Conservation (phyloP, 371 early-diverging fungal genomes). For the Saksenaea vasiformis region DNA sequence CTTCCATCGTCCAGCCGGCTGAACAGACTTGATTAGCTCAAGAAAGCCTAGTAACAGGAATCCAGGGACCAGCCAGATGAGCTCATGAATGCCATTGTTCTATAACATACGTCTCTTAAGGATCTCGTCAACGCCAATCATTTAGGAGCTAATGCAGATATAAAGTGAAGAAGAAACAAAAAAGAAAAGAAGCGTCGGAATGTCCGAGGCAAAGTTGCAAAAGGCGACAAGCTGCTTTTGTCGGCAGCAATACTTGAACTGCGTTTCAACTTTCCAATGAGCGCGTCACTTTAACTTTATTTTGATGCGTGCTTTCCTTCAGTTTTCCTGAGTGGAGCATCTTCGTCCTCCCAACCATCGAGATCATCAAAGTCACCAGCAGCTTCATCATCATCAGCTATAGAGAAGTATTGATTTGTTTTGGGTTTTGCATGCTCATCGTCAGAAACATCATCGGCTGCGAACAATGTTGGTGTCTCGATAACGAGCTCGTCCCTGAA, state of each 20-base stretch:
- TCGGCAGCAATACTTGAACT: neutral
- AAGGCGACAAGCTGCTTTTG: neutral
- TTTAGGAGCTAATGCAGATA: slow-evolving; percentile 11
- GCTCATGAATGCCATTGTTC: neutral
- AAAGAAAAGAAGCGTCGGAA: slow-evolving; percentile 6
- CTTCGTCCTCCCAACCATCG: neutral
- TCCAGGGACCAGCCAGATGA: neutral
- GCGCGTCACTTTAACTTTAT: neutral
- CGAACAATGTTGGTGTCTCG: slow-evolving; percentile 46
- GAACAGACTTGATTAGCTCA: slow-evolving; percentile 68
- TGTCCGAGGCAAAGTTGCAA: neutral
- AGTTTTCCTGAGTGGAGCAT: neutral
- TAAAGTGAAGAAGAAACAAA: slow-evolving; percentile 1
- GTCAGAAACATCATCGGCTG: slow-evolving; percentile 37
- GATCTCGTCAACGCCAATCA: slow-evolving; percentile 49
- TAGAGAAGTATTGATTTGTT: neutral
- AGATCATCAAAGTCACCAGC: slow-evolving; percentile 3
- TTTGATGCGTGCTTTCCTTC: neutral
- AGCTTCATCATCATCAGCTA: neutral
- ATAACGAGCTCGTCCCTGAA: slow-evolving; percentile 49
- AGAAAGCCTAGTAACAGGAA: slow-evolving; percentile 59
- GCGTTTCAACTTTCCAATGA: neutral
- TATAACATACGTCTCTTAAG: slow-evolving; percentile 33
- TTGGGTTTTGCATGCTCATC: slow-evolving; percentile 11
- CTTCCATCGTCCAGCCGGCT: slow-evolving; percentile 80